These are phyloP conservation scores for Coelastrella sp. DNA, from an alignment of 139 green algal species.

Conservation along the genomic window DNA sequence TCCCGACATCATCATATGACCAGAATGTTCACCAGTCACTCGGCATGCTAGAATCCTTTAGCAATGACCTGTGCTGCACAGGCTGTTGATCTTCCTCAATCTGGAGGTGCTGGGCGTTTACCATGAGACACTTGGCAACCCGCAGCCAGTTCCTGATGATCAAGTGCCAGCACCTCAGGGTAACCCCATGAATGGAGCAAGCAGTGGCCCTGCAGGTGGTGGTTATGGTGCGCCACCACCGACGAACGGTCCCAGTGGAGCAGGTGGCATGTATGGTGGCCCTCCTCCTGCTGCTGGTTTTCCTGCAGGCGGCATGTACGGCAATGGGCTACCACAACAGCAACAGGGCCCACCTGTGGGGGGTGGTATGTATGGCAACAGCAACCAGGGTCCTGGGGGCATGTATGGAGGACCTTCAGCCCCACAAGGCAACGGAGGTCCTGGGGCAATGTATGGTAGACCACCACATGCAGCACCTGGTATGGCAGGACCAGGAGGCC, in stretches of 20 bases:
- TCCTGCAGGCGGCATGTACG: constrained; percentile 42
- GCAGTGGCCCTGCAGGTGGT: background rate
- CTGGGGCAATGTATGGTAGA: constrained; percentile 16
- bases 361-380: constrained; percentile 34
- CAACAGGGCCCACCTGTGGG: background rate
- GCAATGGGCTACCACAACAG: constrained; percentile 3
- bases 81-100: constrained; percentile 76
- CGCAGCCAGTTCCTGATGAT: constrained; percentile 23
- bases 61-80: constrained; percentile 33
- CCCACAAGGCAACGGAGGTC: background rate
- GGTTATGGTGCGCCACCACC: constrained; percentile 9
- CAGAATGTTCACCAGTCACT: no score
- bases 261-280: constrained; percentile 31
- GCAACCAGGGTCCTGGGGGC: background rate
- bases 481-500: background rate
- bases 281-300: constrained; percentile 9
- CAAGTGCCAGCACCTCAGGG: background rate
- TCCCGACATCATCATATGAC: no score
- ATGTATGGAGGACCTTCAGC: constrained; percentile 42
- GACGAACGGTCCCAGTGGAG: background rate
- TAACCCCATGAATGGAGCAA: background rate
- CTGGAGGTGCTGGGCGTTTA: constrained; percentile 52
- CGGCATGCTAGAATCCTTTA: background rate
- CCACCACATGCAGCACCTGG: background rate
- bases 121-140: constrained; percentile 53